Conservation (phyloP, 176 grass and related monocot genomes). For the Coix lacrymajobi region DNA sequence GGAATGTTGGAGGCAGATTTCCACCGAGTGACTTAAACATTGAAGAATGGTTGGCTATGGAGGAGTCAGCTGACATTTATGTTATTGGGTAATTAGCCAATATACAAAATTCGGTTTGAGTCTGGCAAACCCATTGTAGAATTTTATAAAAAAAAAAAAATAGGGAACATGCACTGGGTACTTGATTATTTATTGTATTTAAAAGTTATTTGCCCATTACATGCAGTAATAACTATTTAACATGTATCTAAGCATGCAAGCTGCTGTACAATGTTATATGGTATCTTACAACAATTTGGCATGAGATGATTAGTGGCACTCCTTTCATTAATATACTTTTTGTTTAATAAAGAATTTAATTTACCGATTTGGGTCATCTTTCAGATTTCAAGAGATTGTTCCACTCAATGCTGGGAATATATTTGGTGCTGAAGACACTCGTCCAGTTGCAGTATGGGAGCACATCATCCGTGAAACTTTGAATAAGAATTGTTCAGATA, state of each 20-base stretch:
- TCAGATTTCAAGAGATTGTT: conserved; percentile 90
- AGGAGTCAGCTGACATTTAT: conserved; percentile 77
- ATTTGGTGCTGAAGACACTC: conserved; percentile 65
- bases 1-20: conserved; percentile 80
- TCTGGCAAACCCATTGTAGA: not conserved
- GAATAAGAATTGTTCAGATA: conserved; percentile 46
- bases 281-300: not conserved
- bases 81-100: conserved; percentile 59
- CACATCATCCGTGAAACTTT: conserved; percentile 68
- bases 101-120: not conserved
- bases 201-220: not conserved
- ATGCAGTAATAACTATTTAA: not conserved
- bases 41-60: conserved; percentile 55
- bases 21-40: conserved; percentile 57
- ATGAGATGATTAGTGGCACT: not conserved
- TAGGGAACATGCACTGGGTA: not conserved
- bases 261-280: not conserved
- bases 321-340: not conserved
- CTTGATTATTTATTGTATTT: not conserved
- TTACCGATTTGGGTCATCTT: conserved; percentile 26
- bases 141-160: not conserved
- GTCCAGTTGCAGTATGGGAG: conserved; percentile 69
- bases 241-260: not conserved
- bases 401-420: conserved; percentile 80
- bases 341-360: not conserved